phyloP scores from a whole-genome alignment of 345 rosid genomes.

The Noccaea bulbosa region DNA sequence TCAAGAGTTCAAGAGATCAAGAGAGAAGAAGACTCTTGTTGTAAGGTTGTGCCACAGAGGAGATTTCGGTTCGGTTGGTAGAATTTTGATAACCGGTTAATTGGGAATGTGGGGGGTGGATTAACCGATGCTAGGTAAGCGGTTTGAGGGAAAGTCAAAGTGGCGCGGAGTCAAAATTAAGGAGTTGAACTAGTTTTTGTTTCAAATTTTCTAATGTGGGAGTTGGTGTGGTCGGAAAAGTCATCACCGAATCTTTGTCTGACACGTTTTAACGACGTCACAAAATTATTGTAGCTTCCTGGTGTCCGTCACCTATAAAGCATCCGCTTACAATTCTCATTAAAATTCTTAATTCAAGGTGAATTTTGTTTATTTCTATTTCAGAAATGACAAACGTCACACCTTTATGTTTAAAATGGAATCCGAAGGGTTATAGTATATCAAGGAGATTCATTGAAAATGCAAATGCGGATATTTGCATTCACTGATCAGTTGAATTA shows the following conservation, averaged over 20 bases:
- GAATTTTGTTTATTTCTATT: background rate
- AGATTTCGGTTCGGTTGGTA: constrained; percentile 16
- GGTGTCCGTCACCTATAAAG: too few relatives aligned
- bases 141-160: constrained; percentile 1
- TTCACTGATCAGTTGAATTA: background rate
- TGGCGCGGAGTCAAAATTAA: constrained; percentile 26
- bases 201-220: constrained; percentile 5
- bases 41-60: background rate
- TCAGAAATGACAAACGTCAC: background rate
- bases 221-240: constrained; percentile 44
- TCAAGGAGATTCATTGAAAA: background rate
- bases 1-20: background rate
- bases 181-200: constrained; percentile 38
- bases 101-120: background rate
- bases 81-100: constrained; percentile 11
- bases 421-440: background rate
- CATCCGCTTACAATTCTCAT: too few relatives aligned
- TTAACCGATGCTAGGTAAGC: constrained; percentile 18
- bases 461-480: background rate
- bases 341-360: background rate
- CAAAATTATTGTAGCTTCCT: too few relatives aligned
- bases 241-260: constrained; percentile 1
- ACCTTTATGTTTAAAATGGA: background rate
- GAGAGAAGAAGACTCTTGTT: constrained; percentile 24
- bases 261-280: constrained; percentile 35